Evolutionary conservation across 345 rosid species (phyloP), one percentile per base, ranked within the genome.

Genomic region (Brassica napus): DNA sequence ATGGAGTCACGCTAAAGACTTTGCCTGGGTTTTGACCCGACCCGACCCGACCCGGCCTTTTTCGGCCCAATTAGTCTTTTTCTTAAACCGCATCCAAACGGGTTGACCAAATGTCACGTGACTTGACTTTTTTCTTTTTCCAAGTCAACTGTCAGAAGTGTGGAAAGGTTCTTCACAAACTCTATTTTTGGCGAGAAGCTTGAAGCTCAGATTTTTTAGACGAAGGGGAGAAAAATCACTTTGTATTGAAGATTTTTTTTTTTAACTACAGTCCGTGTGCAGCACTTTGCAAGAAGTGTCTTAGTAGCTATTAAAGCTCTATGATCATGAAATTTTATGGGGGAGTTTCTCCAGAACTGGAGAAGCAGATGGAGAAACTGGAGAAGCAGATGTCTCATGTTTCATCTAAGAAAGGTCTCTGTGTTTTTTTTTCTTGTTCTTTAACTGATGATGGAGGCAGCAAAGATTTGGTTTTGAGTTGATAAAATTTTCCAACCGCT

Each of bases 1-100:
- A 34, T 8, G 62, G 82, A 61, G 82, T 78, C 68, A 72, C 28
- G 68, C 30, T 72, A 12, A 72, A 21, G 49, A 54, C 35, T 71
- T 34, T 34, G 0, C 30, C n/a, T 64, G 71, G 81, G 66, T 4
- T 55, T 64, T 55, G 16, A 55, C 61, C 81, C 76, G 71, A 30
- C 58, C 77, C 65, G 16, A 55, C 61, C 81, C 76, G 71, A 30
- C 58, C 77, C 65, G 23, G 65, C 5, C 24, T 15, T 26, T 9
- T 2, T 11, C 28, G 69, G 75, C 80, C 65, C 71, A 65, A 34
- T 44, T 12, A 37, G 23, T 37, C 3, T 75, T 37, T 9, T 58
- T 8, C 18, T 15, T 39, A 24, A 6, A n/a, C 55, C 28, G 6
- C 14, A 52, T 16, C 71, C 81, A 54, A 70, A 63, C 76, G 65